Percentiles rank a stretch among this genome's conserved stretches.
These are phyloP conservation scores for Cystobasidiopsis lactophilus DNA, from an alignment of 768 basidiomycete species.

Conservation along the genomic window DNA sequence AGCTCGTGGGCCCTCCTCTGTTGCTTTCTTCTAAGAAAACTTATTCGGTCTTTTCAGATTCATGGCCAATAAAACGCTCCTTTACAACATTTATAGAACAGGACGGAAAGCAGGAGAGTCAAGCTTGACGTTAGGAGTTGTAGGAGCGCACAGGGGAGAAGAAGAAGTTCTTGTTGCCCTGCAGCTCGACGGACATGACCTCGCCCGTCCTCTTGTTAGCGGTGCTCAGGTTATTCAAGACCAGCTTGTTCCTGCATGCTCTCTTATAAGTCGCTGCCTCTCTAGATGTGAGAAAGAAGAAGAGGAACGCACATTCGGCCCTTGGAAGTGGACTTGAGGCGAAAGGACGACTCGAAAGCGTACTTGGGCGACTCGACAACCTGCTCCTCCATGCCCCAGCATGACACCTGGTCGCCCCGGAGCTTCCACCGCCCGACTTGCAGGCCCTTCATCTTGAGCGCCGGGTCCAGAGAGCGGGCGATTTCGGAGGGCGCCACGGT, in stretches of 20 bases:
- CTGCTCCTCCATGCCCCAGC: conserved; percentile 13
- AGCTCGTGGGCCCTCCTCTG: background rate
- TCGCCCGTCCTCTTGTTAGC: conserved; percentile 12
- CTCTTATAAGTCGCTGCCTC: background rate
- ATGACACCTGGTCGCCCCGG: conserved; percentile 12
- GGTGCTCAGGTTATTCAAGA: conserved; percentile 15
- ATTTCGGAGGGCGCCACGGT: conserved; percentile 14
- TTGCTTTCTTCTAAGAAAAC: no score
- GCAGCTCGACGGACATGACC: conserved; percentile 11
- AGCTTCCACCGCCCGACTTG: conserved; percentile 15
- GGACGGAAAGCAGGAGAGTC: no score
- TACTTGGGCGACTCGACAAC: conserved; percentile 11
- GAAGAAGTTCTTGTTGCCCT: conserved; percentile 11
- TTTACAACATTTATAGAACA: no score
- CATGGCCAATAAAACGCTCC: no score
- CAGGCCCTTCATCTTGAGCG: conserved; percentile 11
- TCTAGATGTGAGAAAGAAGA: no score
- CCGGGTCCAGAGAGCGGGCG: conserved; percentile 14
- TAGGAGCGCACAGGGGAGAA: conserved; percentile 17
- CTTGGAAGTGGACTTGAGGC: conserved; percentile 13
- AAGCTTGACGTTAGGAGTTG: conserved; percentile 7
- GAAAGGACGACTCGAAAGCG: conserved; percentile 12
- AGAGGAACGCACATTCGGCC: conserved; percentile 15
- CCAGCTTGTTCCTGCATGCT: conserved; percentile 18
- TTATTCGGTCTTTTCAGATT: no score